Base-by-base conservation (phyloP, 768 basidiomycete species). In the Serpula lacrymans region DNA sequence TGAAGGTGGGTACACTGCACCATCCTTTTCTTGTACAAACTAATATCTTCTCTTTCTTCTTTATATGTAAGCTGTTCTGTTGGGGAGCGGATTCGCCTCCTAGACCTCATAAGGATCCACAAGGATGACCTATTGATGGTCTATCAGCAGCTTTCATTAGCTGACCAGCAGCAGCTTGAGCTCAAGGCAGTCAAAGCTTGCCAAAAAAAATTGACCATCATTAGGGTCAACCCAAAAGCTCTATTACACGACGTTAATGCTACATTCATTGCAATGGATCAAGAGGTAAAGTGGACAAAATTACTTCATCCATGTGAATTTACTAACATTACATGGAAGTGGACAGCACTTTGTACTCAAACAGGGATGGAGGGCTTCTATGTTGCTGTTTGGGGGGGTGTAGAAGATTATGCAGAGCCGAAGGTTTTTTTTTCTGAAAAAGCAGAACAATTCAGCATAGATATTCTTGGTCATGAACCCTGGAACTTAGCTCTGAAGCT, bases 351-450 rank as follows among this genome's bases (percentile, higher is more conserved):
- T 6, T 37, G 36, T 25, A 22, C 23, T 5, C 13, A 10, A 22
- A 12, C 25, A 22, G 36, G 36, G 17, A 37, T 37, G 9, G 20
- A 37, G 25, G 36, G 36, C 9, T 37, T 37, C 25, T 37, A 26
- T 14, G 25, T 37, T 16, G 36, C 36, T 13, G 22, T 37, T 24
- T 14, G 11, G 16, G 36, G 36, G 4, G 14, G 36, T 7, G 24
- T 37, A 3, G 36, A 37, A 2, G 36, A 37, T 16, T 24, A 13
- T 25, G 25, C 21, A 6, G 5, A 24, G 21, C 36, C 36, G 20
- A 37, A 37, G 36, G 16, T 37, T 25, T 37, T 37, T 24, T 37
- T 37, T 16, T 37, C 20, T 6, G 36, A 37, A 24, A 37, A 37
- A 37, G 36, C 36, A 8, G 23, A 37, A 24, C 21, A 37, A 24